Percentiles rank a stretch among this genome's conserved stretches.
phyloP scores from a whole-genome alignment of 805 yeast genomes.

The Metschnikowia matae region DNA sequence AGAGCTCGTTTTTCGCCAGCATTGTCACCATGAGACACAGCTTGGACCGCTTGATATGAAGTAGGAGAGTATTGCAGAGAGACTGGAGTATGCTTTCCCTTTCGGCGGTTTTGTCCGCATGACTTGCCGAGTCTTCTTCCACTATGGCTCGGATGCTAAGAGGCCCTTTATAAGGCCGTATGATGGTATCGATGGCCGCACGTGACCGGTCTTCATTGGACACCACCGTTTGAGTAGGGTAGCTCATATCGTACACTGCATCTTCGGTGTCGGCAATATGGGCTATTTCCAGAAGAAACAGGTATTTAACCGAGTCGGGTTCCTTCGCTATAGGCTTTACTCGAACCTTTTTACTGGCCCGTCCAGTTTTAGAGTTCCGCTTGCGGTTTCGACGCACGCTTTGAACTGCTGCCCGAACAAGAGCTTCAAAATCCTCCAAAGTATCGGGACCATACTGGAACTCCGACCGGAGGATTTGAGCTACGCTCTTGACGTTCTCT shows the following conservation, averaged over 20 bases:
- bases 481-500: slow-evolving; percentile 71
- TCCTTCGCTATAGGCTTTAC: neutral
- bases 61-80: slow-evolving; percentile 10
- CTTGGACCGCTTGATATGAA: slow-evolving; percentile 53
- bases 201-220: slow-evolving; percentile 38
- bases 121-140: neutral
- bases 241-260: slow-evolving; percentile 31
- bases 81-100: slow-evolving; percentile 11
- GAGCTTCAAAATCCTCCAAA: slow-evolving; percentile 74
- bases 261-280: slow-evolving; percentile 32
- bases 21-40: slow-evolving; percentile 51
- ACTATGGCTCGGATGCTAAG: neutral
- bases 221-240: slow-evolving; percentile 27
- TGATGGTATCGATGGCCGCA: slow-evolving; percentile 45
- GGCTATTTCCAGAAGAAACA: slow-evolving; percentile 34
- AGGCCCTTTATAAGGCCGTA: slow-evolving; percentile 31
- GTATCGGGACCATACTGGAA: slow-evolving; percentile 62
- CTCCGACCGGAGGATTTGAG: slow-evolving; percentile 70
- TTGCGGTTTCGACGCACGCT: slow-evolving; percentile 86
- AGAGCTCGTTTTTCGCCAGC: slow-evolving; percentile 35
- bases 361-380: slow-evolving; percentile 43
- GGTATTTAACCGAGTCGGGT: neutral
- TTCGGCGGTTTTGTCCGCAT: slow-evolving; percentile 3
- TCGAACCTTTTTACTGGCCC: slow-evolving; percentile 8
- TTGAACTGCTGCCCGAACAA: slow-evolving; percentile 91